A percentile compares a stretch with the other conserved stretches of the same genome.
Conservation (phyloP, 2,329 filamentous ascomycete genomes). For the Colletotrichum shisoi region DNA sequence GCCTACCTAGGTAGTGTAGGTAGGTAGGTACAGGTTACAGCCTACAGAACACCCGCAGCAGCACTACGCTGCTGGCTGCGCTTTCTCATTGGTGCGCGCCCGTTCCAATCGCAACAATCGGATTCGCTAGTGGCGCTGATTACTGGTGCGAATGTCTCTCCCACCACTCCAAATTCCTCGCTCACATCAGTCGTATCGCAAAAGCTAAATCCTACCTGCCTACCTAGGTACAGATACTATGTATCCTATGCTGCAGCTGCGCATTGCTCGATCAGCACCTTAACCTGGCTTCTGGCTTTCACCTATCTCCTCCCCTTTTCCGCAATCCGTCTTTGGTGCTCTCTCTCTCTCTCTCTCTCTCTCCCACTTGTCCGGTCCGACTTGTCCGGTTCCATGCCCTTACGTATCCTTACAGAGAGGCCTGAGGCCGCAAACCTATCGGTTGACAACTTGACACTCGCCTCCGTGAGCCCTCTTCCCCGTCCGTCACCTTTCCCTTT, state of each 20-base stretch:
- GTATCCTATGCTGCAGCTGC: slow-evolving; percentile 2
- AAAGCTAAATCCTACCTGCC: not conserved
- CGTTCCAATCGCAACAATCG: not conserved
- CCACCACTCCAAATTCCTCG: not conserved
- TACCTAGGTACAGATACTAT: too few relatives aligned
- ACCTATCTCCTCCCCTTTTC: not conserved
- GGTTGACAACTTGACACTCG: too few relatives aligned
- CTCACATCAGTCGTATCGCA: not conserved
- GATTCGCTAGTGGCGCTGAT: too few relatives aligned
- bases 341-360: too few relatives aligned
- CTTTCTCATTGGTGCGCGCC: not conserved
- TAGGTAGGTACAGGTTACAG: not conserved
- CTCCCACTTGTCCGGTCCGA: too few relatives aligned
- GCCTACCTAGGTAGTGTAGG: too few relatives aligned
- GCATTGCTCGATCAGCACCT: slow-evolving; percentile 25
- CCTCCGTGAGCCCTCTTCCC: not conserved
- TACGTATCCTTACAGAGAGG: not conserved
- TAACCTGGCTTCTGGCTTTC: slow-evolving; percentile 6
- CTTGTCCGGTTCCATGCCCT: not conserved
- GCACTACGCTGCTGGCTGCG: not conserved
- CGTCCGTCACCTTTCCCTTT: slow-evolving; percentile 1
- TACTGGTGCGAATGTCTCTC: not conserved
- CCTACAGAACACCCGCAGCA: not conserved
- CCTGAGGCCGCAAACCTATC: not conserved
- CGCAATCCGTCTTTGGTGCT: too few relatives aligned